Base-by-base conservation (phyloP, 2,329 filamentous ascomycete genomes). In the Whalleya microplaca region DNA sequence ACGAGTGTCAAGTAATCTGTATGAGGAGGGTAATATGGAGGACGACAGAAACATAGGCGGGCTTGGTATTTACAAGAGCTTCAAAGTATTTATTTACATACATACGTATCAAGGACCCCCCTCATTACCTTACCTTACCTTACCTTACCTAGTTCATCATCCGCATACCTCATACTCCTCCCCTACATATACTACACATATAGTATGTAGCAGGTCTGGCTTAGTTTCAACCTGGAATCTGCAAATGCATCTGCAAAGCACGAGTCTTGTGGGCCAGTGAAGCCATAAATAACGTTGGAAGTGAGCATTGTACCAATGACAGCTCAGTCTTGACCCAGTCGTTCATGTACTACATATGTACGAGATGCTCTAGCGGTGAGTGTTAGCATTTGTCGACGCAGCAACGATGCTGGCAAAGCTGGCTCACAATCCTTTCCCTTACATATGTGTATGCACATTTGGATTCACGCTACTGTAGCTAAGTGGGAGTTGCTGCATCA, bases 391-490 rank as follows among this genome's bases (percentile, higher is more conserved):
- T 45, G 40, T 54, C 40, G 45, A 56, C 23, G 45, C 44, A 53
- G 45, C 46, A 56, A 55, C 48, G 48, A 49, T 44, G 47, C 46
- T 56, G 51, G 32, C 32, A 12, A 37, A 37, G 7, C 32, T 16
- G 10, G 10, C 32, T 37, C 32, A 5, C 32, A 12, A 7, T 37
- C 32, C 32, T 12, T 37, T 37, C 32, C 32, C 10, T 27, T 27
- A 9, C 9, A 27, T 27, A 4, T 9, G 23, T 27, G 32, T 37
- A 58, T 60, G 51, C 54, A 51, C 48, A 50, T 56, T 62, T 48
- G 20, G 50, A 54, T 32, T 48, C 47, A 45, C 58, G 62, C 63
- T 64, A 63, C 62, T 56, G 60, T 61, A 55, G 48, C 54, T 62
- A 59, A 54, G 51, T 44, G 53, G 41, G 51, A 51, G 41, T 41